These are phyloP conservation scores for Fusarium dlaminii DNA, from an alignment of 2,329 filamentous ascomycete genomes.

Conservation along the genomic window DNA sequence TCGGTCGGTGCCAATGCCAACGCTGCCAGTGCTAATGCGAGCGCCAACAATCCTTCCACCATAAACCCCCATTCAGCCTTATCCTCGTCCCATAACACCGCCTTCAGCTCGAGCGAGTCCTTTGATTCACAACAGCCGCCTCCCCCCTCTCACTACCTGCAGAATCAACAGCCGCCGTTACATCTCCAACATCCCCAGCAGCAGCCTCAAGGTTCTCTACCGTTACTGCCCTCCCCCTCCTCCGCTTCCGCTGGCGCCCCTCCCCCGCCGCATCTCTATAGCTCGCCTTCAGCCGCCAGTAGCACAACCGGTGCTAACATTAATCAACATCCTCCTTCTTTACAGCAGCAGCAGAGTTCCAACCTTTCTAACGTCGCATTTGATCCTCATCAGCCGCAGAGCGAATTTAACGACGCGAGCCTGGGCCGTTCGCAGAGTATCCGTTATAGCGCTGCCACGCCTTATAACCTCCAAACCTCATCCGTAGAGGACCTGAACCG, in stretches of 20 bases:
- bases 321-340: slow-evolving; percentile 43
- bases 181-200: slow-evolving; percentile 41
- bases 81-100: slow-evolving; percentile 50
- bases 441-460: slow-evolving; percentile 52
- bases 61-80: slow-evolving; percentile 57
- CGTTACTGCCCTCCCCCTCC: slow-evolving; percentile 29
- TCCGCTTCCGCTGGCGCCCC: slow-evolving; percentile 22
- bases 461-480: slow-evolving; percentile 49
- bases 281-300: slow-evolving; percentile 40
- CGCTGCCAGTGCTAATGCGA: slow-evolving; percentile 14
- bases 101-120: slow-evolving; percentile 59
- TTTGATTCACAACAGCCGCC: slow-evolving; percentile 49
- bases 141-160: slow-evolving; percentile 39
- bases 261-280: slow-evolving; percentile 47
- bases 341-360: slow-evolving; percentile 44
- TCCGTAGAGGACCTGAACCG: slow-evolving; percentile 55
- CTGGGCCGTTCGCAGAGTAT: slow-evolving; percentile 63
- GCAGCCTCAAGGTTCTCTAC: slow-evolving; percentile 32
- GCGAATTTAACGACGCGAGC: slow-evolving; percentile 56
- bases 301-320: slow-evolving; percentile 36
- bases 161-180: slow-evolving; percentile 42
- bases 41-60: slow-evolving; percentile 37
- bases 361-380: slow-evolving; percentile 41
- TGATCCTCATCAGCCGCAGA: slow-evolving; percentile 50
- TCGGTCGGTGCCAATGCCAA: slow-evolving; percentile 15